Conservation (phyloP, 345 rosid genomes). For the Stellera chamaejasme region DNA sequence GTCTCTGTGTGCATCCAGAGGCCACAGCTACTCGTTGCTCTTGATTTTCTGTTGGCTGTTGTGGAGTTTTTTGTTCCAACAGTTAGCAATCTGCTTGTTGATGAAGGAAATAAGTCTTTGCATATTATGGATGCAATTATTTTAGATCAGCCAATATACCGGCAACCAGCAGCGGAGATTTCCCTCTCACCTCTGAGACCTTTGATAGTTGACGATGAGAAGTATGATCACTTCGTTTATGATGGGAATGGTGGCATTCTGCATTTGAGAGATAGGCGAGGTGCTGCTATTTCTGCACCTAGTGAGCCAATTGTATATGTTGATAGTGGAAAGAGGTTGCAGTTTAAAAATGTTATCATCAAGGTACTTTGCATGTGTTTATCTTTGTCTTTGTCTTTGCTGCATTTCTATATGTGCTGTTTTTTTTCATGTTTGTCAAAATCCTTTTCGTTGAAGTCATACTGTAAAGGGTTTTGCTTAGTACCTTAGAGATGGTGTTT, state of each 20-base stretch:
- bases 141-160: conserved; percentile 51
- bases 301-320: conserved; percentile 76
- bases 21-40: conserved; percentile 93
- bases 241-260: conserved; percentile 87
- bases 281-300: conserved; percentile 47
- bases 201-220: conserved; percentile 77
- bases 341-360: conserved; percentile 73
- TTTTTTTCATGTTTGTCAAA: background rate
- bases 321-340: conserved; percentile 70
- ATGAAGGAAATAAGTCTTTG: conserved; percentile 51
- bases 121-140: conserved; percentile 50
- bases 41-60: conserved; percentile 90
- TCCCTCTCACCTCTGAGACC: conserved; percentile 74
- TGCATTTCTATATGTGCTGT: background rate
- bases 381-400: conserved; percentile 3
- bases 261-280: conserved; percentile 65
- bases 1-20: conserved; percentile 70
- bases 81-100: conserved; percentile 54
- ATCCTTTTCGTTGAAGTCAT: too few relatives aligned
- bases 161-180: conserved; percentile 55
- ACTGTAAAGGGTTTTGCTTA: too few relatives aligned
- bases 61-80: conserved; percentile 90
- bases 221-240: conserved; percentile 61
- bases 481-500: background rate
- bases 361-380: conserved; percentile 35